These are phyloP conservation scores for button mushroom (Agaricus bisporus) DNA, from an alignment of 768 basidiomycete species.

Conservation along the genomic window DNA sequence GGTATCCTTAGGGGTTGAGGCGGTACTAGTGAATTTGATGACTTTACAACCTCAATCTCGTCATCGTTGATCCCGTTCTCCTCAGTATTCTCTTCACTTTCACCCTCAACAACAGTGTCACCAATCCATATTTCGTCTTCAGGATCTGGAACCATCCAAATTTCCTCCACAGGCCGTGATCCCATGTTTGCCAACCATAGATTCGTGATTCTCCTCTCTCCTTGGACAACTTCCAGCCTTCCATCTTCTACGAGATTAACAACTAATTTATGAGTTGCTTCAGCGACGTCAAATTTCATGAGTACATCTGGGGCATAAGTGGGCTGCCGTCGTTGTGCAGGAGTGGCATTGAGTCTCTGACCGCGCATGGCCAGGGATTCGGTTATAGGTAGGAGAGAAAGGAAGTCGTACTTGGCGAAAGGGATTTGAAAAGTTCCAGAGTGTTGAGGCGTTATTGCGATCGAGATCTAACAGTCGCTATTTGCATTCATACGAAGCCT, in stretches of 20 bases:
- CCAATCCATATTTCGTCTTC: slow-evolving; percentile 62
- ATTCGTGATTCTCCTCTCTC: slow-evolving; percentile 53
- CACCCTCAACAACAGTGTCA: slow-evolving; percentile 58
- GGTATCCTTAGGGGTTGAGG: slow-evolving; percentile 10
- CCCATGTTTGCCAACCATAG: slow-evolving; percentile 69
- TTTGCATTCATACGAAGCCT: neutral
- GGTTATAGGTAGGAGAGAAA: slow-evolving; percentile 59
- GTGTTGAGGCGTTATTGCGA: slow-evolving; percentile 49
- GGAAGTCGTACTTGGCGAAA: slow-evolving; percentile 60
- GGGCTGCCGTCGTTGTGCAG: slow-evolving; percentile 57
- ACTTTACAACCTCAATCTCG: slow-evolving; percentile 14
- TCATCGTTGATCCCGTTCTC: slow-evolving; percentile 55
- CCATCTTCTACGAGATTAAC: slow-evolving; percentile 51
- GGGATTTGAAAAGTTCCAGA: slow-evolving; percentile 51
- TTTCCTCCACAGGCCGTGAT: slow-evolving; percentile 46
- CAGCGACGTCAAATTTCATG: slow-evolving; percentile 56
- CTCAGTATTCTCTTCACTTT: slow-evolving; percentile 61
- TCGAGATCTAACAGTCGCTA: slow-evolving; percentile 10
- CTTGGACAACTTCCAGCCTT: slow-evolving; percentile 51
- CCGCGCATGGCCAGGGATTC: slow-evolving; percentile 73
- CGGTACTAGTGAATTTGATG: slow-evolving; percentile 9
- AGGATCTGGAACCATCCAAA: slow-evolving; percentile 62
- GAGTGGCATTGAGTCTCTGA: slow-evolving; percentile 68
- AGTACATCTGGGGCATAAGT: slow-evolving; percentile 68
- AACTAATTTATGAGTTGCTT: slow-evolving; percentile 58